These are phyloP conservation scores for Xylariales sp. DNA, from an alignment of 2,329 filamentous ascomycete species.

Conservation along the genomic window DNA sequence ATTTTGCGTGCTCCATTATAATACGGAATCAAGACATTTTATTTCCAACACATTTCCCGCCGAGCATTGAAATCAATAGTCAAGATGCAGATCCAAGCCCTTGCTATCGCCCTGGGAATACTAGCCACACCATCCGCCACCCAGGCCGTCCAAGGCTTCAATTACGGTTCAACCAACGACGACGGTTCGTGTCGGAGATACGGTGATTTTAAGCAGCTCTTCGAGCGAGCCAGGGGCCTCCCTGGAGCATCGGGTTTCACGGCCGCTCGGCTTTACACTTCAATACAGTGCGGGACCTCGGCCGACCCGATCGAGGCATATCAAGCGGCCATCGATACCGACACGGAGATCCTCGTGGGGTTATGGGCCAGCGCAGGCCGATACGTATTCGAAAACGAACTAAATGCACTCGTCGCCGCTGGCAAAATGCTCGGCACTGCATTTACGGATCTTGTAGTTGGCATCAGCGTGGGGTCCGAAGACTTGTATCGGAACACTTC, in stretches of 20 bases:
- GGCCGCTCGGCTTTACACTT: conserved; percentile 58
- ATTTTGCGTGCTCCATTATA: neutral
- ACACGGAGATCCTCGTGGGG: conserved; percentile 46
- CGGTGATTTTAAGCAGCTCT: conserved; percentile 57
- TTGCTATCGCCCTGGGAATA: conserved; percentile 36
- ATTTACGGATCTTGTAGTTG: conserved; percentile 46
- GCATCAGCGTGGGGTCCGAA: conserved; percentile 49
- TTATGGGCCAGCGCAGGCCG: conserved; percentile 48
- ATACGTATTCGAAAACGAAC: conserved; percentile 43
- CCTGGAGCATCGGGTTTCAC: conserved; percentile 55
- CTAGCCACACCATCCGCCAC: conserved; percentile 35
- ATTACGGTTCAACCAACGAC: conserved; percentile 56
- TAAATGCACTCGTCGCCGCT: conserved; percentile 44
- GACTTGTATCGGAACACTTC: conserved; percentile 48
- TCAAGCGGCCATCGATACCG: conserved; percentile 48
- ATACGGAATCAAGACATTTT: neutral
- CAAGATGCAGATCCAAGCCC: conserved; percentile 39
- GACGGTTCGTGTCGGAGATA: conserved; percentile 56
- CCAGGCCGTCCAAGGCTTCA: conserved; percentile 54
- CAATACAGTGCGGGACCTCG: conserved; percentile 49
- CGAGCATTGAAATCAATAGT: neutral
- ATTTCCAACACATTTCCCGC: neutral
- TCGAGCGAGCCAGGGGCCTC: conserved; percentile 58
- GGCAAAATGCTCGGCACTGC: conserved; percentile 39
- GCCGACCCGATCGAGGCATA: conserved; percentile 48